Evolutionary conservation across 2,329 filamentous ascomycete species (phyloP).

Genomic region (Aspergillus brasiliensis): DNA sequence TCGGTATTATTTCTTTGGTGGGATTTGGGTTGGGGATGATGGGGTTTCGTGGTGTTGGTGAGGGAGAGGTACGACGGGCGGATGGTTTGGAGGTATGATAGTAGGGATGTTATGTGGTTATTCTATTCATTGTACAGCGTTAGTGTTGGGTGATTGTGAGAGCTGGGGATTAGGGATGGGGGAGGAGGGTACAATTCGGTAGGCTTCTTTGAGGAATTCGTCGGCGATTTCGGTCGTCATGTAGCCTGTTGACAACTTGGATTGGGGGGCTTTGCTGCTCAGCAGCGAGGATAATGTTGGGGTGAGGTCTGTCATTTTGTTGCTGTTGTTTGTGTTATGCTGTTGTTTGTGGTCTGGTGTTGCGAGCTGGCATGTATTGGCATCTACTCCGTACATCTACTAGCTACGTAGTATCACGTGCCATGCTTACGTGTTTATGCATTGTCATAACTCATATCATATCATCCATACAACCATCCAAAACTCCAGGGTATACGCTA

Average conservation of each 20-base stretch:
- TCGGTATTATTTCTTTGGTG: constrained; percentile 49
- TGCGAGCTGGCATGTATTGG: not conserved
- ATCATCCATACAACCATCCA: not conserved
- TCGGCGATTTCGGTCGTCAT: constrained; percentile 57
- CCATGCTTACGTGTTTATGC: not conserved
- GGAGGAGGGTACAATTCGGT: constrained; percentile 69
- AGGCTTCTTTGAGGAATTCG: constrained; percentile 90
- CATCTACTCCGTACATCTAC: not conserved
- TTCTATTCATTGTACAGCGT: constrained; percentile 59
- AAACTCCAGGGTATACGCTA: constrained; percentile 1
- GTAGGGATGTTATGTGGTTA: constrained; percentile 77
- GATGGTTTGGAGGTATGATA: constrained; percentile 77
- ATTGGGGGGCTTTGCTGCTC: constrained; percentile 10
- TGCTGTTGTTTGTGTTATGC: not conserved
- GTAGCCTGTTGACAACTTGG: constrained; percentile 1
- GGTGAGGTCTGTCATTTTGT: constrained; percentile 47
- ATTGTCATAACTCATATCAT: not conserved
- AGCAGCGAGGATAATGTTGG: constrained; percentile 40
- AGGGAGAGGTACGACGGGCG: constrained; percentile 88
- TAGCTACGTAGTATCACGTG: not conserved
- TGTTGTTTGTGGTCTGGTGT: not conserved
- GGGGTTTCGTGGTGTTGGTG: constrained; percentile 53
- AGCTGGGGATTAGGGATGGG: not conserved
- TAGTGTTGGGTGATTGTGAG: not conserved
- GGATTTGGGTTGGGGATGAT: constrained; percentile 56